Percentiles rank a stretch among this genome's conserved stretches.
phyloP scores from a whole-genome alignment of 345 rosid species.

The Lepidium sativum region DNA sequence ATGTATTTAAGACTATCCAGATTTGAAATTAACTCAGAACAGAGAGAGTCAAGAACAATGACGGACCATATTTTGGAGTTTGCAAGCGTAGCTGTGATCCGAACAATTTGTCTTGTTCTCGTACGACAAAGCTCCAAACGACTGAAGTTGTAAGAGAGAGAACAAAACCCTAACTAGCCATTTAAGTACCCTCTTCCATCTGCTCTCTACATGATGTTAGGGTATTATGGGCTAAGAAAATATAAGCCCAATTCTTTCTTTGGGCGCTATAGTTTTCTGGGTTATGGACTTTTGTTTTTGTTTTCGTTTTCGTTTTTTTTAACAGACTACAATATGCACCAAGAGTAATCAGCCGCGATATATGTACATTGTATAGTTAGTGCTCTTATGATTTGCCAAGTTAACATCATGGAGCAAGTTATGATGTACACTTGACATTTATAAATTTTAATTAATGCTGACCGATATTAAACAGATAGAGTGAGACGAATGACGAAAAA shows the following conservation, averaged over 20 bases:
- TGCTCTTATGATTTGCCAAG: too few relatives aligned
- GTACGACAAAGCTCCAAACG: background rate
- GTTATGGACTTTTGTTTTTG: background rate
- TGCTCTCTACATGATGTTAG: background rate
- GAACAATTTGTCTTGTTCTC: background rate
- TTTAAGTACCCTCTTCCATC: constrained; percentile 10
- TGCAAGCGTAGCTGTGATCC: background rate
- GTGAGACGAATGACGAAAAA: too few relatives aligned
- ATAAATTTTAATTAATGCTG: too few relatives aligned
- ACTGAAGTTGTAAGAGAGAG: constrained; percentile 5
- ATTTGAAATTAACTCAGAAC: background rate
- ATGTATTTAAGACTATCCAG: background rate
- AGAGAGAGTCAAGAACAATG: background rate
- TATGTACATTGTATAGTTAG: too few relatives aligned
- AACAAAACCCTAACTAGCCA: constrained; percentile 12
- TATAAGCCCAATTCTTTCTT: constrained; percentile 2
- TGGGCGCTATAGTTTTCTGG: background rate
- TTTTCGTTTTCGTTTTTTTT: too few relatives aligned
- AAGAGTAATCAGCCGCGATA: too few relatives aligned
- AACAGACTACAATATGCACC: too few relatives aligned
- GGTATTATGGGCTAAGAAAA: background rate
- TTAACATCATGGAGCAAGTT: too few relatives aligned
- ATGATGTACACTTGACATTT: too few relatives aligned
- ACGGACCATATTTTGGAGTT: constrained; percentile 15
- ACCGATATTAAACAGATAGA: too few relatives aligned